phyloP scores from a whole-genome alignment of 2,329 filamentous ascomycete species.

The Epichloe aotearoae region DNA sequence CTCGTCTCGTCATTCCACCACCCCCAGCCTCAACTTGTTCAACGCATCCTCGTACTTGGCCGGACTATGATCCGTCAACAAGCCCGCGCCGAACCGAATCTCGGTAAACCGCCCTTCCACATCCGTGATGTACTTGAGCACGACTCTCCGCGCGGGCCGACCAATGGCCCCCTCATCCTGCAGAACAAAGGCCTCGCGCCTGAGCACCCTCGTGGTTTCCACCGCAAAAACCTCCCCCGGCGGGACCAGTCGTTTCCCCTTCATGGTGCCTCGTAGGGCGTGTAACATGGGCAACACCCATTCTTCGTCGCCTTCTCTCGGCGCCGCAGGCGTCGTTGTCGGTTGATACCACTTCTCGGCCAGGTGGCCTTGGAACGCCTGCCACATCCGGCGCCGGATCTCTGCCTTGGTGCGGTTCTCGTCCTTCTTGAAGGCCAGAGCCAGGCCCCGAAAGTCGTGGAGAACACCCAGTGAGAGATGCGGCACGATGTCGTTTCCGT shows the following conservation, averaged over 20 bases:
- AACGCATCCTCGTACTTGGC: constrained; percentile 60
- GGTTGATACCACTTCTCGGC: constrained; percentile 44
- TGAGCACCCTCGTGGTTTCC: constrained; percentile 53
- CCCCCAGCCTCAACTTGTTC: constrained; percentile 41
- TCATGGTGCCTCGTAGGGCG: constrained; percentile 53
- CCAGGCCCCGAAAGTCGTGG: constrained; percentile 61
- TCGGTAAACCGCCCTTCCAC: constrained; percentile 59
- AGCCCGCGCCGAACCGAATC: constrained; percentile 56
- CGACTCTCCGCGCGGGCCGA: constrained; percentile 51
- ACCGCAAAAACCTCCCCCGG: constrained; percentile 62
- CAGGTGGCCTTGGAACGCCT: constrained; percentile 48
- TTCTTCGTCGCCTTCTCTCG: constrained; percentile 43
- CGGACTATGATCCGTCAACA: constrained; percentile 66
- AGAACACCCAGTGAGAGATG: constrained; percentile 60
- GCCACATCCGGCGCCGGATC: constrained; percentile 53
- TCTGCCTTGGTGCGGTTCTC: constrained; percentile 53
- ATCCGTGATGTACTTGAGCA: constrained; percentile 57
- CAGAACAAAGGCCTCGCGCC: constrained; percentile 48
- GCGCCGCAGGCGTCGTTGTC: constrained; percentile 14
- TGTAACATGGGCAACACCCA: constrained; percentile 59
- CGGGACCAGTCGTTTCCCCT: constrained; percentile 57
- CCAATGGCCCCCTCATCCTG: constrained; percentile 39
- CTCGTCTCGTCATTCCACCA: constrained; percentile 18
- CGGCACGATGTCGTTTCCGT: constrained; percentile 62
- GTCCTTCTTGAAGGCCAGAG: constrained; percentile 61